A percentile compares a stretch with the other conserved stretches of the same genome.
Evolutionary conservation across 345 rosid species (phyloP).

Genomic region (Eucalyptus leucophloia): DNA sequence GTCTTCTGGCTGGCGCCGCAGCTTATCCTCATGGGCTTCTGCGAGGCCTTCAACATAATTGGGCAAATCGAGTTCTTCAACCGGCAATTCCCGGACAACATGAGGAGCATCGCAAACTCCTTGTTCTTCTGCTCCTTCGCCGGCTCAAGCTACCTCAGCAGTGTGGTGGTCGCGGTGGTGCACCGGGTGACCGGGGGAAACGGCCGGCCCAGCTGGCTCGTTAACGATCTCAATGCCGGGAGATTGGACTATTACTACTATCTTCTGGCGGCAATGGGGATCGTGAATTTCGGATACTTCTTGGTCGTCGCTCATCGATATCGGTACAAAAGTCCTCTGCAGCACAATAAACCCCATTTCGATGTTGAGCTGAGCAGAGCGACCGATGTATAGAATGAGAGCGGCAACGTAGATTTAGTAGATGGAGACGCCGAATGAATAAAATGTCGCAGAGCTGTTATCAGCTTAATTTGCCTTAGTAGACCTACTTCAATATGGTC

Average conservation of each 20-base stretch:
- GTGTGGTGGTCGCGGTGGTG: conserved; percentile 18
- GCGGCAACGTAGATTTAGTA: not conserved
- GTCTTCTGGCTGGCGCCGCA: conserved; percentile 52
- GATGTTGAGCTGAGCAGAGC: not conserved
- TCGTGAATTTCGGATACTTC: conserved; percentile 32
- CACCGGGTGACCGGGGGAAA: conserved; percentile 20
- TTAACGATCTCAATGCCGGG: conserved; percentile 30
- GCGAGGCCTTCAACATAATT: conserved; percentile 41
- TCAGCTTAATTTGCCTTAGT: not conserved
- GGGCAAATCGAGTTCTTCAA: conserved; percentile 62
- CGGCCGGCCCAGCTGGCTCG: conserved; percentile 40
- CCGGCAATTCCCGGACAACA: conserved; percentile 43
- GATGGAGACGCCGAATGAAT: not conserved
- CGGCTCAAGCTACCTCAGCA: conserved; percentile 19
- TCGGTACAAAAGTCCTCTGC: conserved; percentile 19
- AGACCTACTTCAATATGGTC: not conserved
- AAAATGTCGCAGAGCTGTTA: not conserved
- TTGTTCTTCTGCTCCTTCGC: conserved; percentile 27
- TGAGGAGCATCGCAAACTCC: conserved; percentile 54
- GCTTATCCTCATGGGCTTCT: conserved; percentile 41
- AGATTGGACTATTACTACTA: conserved; percentile 50
- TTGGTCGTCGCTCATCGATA: conserved; percentile 24
- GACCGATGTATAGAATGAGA: not conserved
- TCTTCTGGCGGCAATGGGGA: conserved; percentile 33
- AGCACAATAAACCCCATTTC: not conserved